A percentile compares a stretch with the other conserved stretches of the same genome.
Evolutionary conservation across 345 rosid genomes (phyloP).

Genomic region (Cardamine chenopodiifolia): DNA sequence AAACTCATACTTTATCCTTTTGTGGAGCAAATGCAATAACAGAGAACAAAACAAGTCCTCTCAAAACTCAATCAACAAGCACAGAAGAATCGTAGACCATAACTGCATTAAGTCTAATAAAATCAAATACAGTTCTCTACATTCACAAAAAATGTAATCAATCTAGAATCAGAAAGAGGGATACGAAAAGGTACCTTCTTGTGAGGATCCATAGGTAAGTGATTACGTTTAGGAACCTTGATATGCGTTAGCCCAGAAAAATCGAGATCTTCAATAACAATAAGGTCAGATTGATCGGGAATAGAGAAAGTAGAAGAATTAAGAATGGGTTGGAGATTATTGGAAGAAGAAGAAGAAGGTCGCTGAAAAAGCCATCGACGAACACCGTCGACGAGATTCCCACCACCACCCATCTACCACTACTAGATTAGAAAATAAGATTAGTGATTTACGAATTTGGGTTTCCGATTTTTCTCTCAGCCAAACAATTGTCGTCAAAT

Average conservation of each 20-base stretch:
- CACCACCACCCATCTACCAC: slow-evolving; percentile 66
- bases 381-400: slow-evolving; percentile 77
- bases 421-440: slow-evolving; percentile 26
- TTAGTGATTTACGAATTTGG: slow-evolving; percentile 34
- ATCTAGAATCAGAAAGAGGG: background rate
- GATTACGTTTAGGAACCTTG: slow-evolving; percentile 61
- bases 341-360: slow-evolving; percentile 44
- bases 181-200: slow-evolving; percentile 57
- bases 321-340: slow-evolving; percentile 32
- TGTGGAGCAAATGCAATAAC: background rate
- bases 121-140: background rate
- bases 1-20: background rate
- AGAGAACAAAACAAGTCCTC: background rate
- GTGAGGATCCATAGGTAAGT: slow-evolving; percentile 68
- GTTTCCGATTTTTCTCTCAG: slow-evolving; percentile 41
- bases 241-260: slow-evolving; percentile 51
- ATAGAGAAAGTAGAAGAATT: slow-evolving; percentile 26
- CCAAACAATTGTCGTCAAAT: slow-evolving; percentile 37
- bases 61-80: background rate
- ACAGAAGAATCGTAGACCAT: background rate
- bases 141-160: background rate
- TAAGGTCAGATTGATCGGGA: slow-evolving; percentile 27
- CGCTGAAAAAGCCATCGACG: slow-evolving; percentile 91
- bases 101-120: background rate
- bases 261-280: slow-evolving; percentile 53